phyloP scores from a whole-genome alignment of 2,329 filamentous ascomycete species.

The Clonostachys rosea region DNA sequence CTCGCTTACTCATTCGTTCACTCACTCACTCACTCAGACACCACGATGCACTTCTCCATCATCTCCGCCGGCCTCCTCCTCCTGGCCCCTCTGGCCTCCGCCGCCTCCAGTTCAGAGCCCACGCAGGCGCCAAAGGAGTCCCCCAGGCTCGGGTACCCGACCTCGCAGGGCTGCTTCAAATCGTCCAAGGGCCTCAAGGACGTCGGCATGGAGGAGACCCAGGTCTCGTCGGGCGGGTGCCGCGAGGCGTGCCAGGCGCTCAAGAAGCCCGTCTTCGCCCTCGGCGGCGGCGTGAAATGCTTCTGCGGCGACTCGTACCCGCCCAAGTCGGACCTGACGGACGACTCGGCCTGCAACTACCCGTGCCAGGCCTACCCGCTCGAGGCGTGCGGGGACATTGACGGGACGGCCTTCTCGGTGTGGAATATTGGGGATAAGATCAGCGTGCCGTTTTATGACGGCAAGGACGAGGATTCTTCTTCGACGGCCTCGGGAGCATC shows the following conservation, averaged over 20 bases:
- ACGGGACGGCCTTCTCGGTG: conserved; percentile 29
- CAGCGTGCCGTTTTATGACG: conserved; percentile 23
- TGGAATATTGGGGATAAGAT: conserved; percentile 45
- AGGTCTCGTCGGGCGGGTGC: conserved; percentile 35
- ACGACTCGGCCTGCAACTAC: conserved; percentile 57
- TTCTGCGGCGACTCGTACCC: conserved; percentile 72
- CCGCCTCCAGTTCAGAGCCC: neutral
- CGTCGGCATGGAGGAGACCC: conserved; percentile 7
- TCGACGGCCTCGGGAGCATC: too few relatives aligned
- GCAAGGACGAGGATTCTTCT: too few relatives aligned
- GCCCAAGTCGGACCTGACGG: conserved; percentile 43
- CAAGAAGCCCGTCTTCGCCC: conserved; percentile 54
- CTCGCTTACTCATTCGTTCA: too few relatives aligned
- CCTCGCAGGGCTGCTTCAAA: conserved; percentile 47
- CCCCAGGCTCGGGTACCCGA: conserved; percentile 17
- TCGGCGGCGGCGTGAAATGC: conserved; percentile 56
- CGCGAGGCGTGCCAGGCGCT: conserved; percentile 28
- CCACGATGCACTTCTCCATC: too few relatives aligned
- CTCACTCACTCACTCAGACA: too few relatives aligned
- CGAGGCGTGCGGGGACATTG: conserved; percentile 53
- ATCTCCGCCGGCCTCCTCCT: too few relatives aligned
- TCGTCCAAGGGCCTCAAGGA: conserved; percentile 32
- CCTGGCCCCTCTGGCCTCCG: neutral
- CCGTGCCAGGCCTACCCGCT: conserved; percentile 58
- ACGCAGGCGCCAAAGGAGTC: conserved; percentile 22